Evolutionary conservation across 1,284 basidiomycete genomes (phyloP).

Genomic region (Malassezia cuniculi): DNA sequence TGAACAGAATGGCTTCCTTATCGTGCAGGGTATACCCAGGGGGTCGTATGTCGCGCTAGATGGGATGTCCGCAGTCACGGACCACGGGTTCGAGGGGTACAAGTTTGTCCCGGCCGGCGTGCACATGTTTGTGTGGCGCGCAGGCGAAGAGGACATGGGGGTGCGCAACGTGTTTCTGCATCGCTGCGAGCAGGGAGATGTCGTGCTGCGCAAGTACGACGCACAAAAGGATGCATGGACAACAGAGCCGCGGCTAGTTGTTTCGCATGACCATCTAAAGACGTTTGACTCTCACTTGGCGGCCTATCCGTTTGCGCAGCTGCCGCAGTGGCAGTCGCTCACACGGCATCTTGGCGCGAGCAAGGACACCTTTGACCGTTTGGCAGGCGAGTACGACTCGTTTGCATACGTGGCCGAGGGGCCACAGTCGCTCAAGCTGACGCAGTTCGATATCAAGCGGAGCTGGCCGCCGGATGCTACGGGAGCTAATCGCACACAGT

Average conservation of each 20-base stretch:
- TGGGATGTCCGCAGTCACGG: background rate
- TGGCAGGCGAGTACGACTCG: conserved; percentile 5
- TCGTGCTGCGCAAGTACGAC: conserved; percentile 5
- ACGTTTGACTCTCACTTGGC: conserved; percentile 6
- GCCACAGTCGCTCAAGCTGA: conserved; percentile 14
- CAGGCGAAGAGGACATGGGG: background rate
- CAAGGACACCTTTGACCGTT: conserved; percentile 4
- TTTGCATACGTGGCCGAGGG: conserved; percentile 6
- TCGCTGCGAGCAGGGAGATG: background rate
- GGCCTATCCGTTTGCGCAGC: background rate
- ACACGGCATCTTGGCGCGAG: background rate
- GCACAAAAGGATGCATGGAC: conserved; percentile 1
- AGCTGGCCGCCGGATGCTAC: conserved; percentile 32
- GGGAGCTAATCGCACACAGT: conserved; percentile 26
- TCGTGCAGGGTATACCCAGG: conserved; percentile 5
- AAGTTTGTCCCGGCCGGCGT: conserved; percentile 13
- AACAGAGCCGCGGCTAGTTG: background rate
- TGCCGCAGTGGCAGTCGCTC: background rate
- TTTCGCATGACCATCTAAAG: conserved; percentile 8
- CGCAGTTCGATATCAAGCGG: conserved; percentile 23
- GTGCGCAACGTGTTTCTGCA: conserved; percentile 5
- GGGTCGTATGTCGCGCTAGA: conserved; percentile 7
- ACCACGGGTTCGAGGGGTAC: conserved; percentile 12
- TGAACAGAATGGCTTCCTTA: conserved; percentile 1
- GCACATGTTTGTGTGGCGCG: conserved; percentile 10